phyloP scores from a whole-genome alignment of 2,329 filamentous ascomycete species.

The Botrytis fragariae region DNA sequence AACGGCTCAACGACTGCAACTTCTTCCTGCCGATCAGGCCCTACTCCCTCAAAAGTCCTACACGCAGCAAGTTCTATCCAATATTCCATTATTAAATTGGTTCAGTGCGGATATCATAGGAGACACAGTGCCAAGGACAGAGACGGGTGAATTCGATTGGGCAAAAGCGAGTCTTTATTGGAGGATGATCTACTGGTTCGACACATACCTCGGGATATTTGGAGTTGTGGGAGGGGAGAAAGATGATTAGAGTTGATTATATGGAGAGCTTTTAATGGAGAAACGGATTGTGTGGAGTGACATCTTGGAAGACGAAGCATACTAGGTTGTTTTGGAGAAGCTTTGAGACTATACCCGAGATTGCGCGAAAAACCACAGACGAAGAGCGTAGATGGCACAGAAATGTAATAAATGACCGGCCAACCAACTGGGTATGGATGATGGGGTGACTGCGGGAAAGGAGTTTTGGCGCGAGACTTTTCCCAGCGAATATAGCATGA shows the following conservation, averaged over 20 bases:
- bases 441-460: neutral
- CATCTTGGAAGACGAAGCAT: neutral
- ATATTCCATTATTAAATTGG: slow-evolving; percentile 69
- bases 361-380: neutral
- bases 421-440: neutral
- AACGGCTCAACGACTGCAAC: slow-evolving; percentile 60
- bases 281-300: neutral
- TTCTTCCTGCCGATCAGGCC: slow-evolving; percentile 68
- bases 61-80: slow-evolving; percentile 60
- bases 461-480: slow-evolving; percentile 17
- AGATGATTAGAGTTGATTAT: slow-evolving; percentile 26
- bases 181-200: slow-evolving; percentile 64
- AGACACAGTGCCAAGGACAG: slow-evolving; percentile 68
- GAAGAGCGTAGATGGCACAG: neutral
- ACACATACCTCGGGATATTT: slow-evolving; percentile 57
- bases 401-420: slow-evolving; percentile 13
- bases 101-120: slow-evolving; percentile 72
- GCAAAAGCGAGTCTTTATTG: slow-evolving; percentile 64
- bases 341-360: slow-evolving; percentile 22
- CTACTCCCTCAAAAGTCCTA: slow-evolving; percentile 66
- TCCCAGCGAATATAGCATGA: slow-evolving; percentile 3
- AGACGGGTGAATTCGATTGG: slow-evolving; percentile 76
- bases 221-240: slow-evolving; percentile 48
- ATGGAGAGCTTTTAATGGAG: neutral
- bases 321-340: neutral